phyloP scores from a whole-genome alignment of 1,284 basidiomycete genomes.

The Naganishia albida region DNA sequence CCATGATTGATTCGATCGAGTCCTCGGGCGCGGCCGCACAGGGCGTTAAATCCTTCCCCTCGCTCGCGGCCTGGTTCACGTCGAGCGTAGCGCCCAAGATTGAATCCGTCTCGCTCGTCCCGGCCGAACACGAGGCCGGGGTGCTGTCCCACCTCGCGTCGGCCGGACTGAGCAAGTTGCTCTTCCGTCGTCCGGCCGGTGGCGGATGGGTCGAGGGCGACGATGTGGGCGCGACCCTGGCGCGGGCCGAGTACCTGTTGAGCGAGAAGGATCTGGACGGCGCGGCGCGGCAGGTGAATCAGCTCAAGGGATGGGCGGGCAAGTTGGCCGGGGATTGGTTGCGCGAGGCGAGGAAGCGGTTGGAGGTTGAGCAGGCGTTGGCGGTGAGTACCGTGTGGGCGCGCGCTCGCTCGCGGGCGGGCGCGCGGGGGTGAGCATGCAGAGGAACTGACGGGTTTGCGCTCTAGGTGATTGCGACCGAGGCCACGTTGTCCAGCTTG shows the following conservation, averaged over 20 bases:
- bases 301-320: constrained; percentile 81
- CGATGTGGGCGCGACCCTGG: constrained; percentile 82
- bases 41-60: constrained; percentile 86
- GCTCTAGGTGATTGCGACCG: constrained; percentile 72
- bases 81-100: constrained; percentile 81
- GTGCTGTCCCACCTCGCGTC: constrained; percentile 85
- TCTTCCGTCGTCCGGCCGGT: constrained; percentile 68
- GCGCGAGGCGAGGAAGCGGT: constrained; percentile 77
- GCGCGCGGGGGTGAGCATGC: too few relatives aligned
- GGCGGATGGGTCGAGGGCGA: constrained; percentile 69
- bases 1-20: constrained; percentile 73
- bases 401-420: too few relatives aligned
- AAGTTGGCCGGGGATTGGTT: constrained; percentile 86
- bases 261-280: constrained; percentile 90
- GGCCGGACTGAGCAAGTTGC: constrained; percentile 70
- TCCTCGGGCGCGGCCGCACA: constrained; percentile 72
- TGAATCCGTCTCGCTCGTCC: constrained; percentile 84
- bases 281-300: constrained; percentile 88
- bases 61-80: constrained; percentile 86
- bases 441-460: background rate
- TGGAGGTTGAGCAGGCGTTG: constrained; percentile 91
- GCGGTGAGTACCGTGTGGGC: constrained; percentile 64
- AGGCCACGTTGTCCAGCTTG: constrained; percentile 56
- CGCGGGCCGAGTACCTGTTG: constrained; percentile 85
- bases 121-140: constrained; percentile 72